phyloP scores from a whole-genome alignment of 2,329 filamentous ascomycete species.

The Claviceps africana region DNA sequence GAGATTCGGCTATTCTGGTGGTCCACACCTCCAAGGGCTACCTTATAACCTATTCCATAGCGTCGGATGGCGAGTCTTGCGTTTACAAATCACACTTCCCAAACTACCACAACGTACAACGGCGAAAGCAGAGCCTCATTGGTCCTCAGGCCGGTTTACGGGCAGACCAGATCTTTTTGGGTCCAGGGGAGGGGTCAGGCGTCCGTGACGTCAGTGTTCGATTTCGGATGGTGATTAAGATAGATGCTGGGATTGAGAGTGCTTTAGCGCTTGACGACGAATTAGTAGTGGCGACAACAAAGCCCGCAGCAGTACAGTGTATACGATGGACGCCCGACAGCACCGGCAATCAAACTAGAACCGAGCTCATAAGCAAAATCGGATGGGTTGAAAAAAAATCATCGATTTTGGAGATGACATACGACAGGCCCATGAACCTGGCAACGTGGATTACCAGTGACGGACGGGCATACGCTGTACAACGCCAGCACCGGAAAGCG shows the following conservation, averaged over 20 bases:
- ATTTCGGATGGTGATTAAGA: constrained; percentile 95
- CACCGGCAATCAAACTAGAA: constrained; percentile 71
- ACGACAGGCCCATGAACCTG: constrained; percentile 93
- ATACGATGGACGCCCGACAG: constrained; percentile 87
- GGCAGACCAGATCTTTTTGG: constrained; percentile 52
- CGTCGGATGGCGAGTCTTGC: constrained; percentile 65
- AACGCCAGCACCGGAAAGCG: constrained; percentile 41
- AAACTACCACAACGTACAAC: constrained; percentile 49
- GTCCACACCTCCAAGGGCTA: constrained; percentile 77
- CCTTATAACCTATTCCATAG: constrained; percentile 86
- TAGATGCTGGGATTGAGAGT: constrained; percentile 85
- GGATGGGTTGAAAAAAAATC: constrained; percentile 68
- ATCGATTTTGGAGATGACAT: constrained; percentile 69
- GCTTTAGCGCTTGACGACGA: constrained; percentile 86
- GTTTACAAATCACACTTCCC: constrained; percentile 77
- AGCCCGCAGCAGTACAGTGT: constrained; percentile 89
- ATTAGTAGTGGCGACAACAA: constrained; percentile 77
- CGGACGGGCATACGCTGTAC: constrained; percentile 80
- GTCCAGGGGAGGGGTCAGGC: constrained; percentile 68
- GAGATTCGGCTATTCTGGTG: constrained; percentile 84
- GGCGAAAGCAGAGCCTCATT: constrained; percentile 46
- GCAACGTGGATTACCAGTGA: constrained; percentile 84
- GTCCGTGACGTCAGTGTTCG: constrained; percentile 78
- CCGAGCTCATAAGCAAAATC: constrained; percentile 80
- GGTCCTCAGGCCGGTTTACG: constrained; percentile 39